phyloP scores from a whole-genome alignment of 768 basidiomycete species.

The Lactarius trivialis region DNA sequence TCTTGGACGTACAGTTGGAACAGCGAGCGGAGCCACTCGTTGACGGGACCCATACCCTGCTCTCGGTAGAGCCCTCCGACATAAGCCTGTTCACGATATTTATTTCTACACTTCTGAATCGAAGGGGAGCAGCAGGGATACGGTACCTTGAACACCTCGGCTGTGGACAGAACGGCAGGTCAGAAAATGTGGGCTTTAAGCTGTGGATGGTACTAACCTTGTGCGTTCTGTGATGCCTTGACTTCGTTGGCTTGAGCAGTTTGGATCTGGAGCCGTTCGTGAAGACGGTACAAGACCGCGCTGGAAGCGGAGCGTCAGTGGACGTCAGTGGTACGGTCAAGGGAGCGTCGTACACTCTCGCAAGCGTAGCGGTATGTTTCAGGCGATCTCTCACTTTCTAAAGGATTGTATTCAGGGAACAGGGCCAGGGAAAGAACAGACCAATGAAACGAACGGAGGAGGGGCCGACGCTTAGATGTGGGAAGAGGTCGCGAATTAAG shows the following conservation, averaged over 20 bases:
- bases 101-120: neutral
- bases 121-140: neutral
- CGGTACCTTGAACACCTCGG: conserved; percentile 18
- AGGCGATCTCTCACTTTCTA: conserved; percentile 19
- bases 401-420: neutral
- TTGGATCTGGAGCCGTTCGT: conserved; percentile 7
- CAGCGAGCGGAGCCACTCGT: conserved; percentile 6
- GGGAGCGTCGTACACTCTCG: neutral
- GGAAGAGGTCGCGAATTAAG: conserved; percentile 8
- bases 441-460: conserved; percentile 9
- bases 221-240: conserved; percentile 8
- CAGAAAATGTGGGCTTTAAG: neutral
- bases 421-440: neutral
- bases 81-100: conserved; percentile 1
- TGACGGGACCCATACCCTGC: conserved; percentile 11
- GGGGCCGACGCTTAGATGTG: conserved; percentile 11
- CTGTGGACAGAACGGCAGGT: neutral
- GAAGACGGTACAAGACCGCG: conserved; percentile 10
- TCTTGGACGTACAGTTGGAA: conserved; percentile 1
- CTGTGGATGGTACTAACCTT: conserved; percentile 1
- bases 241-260: conserved; percentile 10
- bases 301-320: conserved; percentile 5
- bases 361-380: conserved; percentile 8
- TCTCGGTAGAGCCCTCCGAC: conserved; percentile 15
- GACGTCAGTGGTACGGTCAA: neutral